Percentiles rank a stretch among this genome's conserved stretches.
Evolutionary conservation across 345 rosid species (phyloP).

Genomic region (Melaleuca alternifolia): DNA sequence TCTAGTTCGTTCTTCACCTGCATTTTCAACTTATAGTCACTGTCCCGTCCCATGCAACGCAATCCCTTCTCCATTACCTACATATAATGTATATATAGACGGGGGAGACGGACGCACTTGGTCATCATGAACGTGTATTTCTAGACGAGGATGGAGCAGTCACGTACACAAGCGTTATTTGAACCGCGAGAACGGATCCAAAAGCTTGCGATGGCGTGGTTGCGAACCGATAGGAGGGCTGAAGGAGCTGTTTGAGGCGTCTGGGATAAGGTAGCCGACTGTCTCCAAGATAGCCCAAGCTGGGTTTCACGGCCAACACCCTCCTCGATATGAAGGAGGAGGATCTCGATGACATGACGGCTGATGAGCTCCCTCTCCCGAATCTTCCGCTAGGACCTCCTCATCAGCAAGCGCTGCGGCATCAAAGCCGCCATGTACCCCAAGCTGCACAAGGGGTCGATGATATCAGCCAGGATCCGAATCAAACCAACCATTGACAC

Average conservation of each 20-base stretch:
- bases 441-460: not conserved
- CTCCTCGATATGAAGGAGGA: constrained; percentile 83
- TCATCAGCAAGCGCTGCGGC: constrained; percentile 75
- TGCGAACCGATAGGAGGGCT: constrained; percentile 29
- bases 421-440: constrained; percentile 83
- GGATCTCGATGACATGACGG: constrained; percentile 76
- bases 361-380: constrained; percentile 69
- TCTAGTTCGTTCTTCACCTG: not conserved
- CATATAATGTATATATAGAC: not conserved
- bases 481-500: not conserved
- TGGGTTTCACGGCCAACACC: constrained; percentile 78
- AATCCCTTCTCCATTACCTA: not conserved
- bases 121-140: not conserved
- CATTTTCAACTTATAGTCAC: not conserved
- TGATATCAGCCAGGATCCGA: not conserved
- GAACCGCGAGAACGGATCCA: constrained; percentile 41
- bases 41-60: not conserved
- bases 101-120: not conserved
- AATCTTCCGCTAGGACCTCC: constrained; percentile 76
- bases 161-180: not conserved
- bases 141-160: not conserved
- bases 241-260: constrained; percentile 65
- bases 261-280: constrained; percentile 71
- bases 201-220: constrained; percentile 37
- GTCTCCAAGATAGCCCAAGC: constrained; percentile 80